Percentiles rank a stretch among this genome's conserved stretches.
Evolutionary conservation across 192 early-diverging fungal species (phyloP).

Genomic region (Backusella psychrophila): DNA sequence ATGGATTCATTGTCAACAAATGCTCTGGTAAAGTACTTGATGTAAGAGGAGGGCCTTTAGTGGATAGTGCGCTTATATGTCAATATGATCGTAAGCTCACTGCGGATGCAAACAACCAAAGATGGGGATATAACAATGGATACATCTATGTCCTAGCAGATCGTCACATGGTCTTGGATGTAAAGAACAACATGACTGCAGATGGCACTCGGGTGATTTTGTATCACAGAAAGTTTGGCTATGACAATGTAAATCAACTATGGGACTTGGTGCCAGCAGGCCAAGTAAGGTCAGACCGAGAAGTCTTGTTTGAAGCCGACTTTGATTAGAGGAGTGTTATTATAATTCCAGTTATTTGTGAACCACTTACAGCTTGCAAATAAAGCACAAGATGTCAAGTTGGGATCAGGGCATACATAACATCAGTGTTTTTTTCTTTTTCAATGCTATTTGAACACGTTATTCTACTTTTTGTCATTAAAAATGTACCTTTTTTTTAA

Average conservation of each 20-base stretch:
- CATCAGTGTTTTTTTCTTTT: no score
- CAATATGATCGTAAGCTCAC: conserved; percentile 32
- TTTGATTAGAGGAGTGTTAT: conserved; percentile 11
- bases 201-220: conserved; percentile 29
- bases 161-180: conserved; percentile 29
- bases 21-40: conserved; percentile 26
- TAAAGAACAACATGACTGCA: not conserved
- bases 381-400: no score
- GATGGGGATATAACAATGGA: conserved; percentile 27
- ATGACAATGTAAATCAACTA: conserved; percentile 26
- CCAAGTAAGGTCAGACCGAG: conserved; percentile 19
- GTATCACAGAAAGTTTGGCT: conserved; percentile 21
- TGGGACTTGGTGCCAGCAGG: conserved; percentile 39
- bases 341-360: no score
- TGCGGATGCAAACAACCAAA: conserved; percentile 26
- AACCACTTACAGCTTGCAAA: no score
- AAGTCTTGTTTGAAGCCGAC: conserved; percentile 36
- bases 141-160: conserved; percentile 23
- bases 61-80: conserved; percentile 14
- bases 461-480: no score
- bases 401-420: no score
- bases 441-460: no score
- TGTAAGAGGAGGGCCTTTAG: conserved; percentile 28
- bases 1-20: conserved; percentile 31
- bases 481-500: no score